A percentile compares a stretch with the other conserved stretches of the same genome.
phyloP scores from a whole-genome alignment of 139 green algal species.

The Closterium sp. region DNA sequence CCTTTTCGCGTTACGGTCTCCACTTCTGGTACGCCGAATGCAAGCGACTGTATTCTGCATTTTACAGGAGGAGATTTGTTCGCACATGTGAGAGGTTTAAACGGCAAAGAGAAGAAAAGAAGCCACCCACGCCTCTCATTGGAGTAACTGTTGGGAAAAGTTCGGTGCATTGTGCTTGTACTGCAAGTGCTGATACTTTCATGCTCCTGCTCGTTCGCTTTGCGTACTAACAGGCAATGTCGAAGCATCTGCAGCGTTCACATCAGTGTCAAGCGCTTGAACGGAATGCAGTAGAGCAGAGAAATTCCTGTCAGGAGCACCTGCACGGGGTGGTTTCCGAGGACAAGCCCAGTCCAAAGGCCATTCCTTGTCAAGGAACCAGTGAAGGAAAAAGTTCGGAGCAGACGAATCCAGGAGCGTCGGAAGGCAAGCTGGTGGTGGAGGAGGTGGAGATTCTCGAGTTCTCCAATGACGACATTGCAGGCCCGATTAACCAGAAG shows the following conservation, averaged over 20 bases:
- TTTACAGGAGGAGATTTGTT: neutral
- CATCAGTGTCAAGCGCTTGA: neutral
- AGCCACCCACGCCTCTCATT: too few species aligned
- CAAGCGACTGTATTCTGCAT: neutral
- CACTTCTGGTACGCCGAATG: neutral
- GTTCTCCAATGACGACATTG: neutral
- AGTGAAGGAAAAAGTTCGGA: neutral
- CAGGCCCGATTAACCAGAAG: neutral
- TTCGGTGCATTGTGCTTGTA: too few species aligned
- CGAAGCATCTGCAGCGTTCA: neutral
- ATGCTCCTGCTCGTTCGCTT: neutral
- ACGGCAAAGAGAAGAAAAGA: too few species aligned
- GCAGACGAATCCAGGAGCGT: neutral
- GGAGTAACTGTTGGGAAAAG: too few species aligned
- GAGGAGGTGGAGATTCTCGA: neutral
- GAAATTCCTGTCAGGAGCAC: neutral
- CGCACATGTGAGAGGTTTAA: neutral
- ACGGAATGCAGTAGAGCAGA: neutral
- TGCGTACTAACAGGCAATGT: neutral
- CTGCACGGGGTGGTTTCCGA: neutral
- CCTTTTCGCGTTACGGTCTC: neutral
- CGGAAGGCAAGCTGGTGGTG: neutral
- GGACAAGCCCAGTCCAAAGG: neutral
- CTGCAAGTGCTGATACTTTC: neutral
- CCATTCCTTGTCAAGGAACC: neutral